Evolutionary conservation across 805 yeast species (phyloP).

Genomic region (Soucietia sequanensis): DNA sequence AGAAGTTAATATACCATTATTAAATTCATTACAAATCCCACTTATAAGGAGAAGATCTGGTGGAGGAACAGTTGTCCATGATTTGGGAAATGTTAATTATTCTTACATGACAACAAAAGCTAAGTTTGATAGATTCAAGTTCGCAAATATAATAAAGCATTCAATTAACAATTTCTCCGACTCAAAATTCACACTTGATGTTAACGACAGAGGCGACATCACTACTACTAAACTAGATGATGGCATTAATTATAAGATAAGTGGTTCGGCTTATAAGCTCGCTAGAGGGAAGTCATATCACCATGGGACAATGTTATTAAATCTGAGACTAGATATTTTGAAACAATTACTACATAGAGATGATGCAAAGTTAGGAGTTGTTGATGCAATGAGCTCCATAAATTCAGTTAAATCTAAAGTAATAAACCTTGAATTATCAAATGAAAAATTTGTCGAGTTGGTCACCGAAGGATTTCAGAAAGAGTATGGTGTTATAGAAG

Average conservation of each 20-base stretch:
- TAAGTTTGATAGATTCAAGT: conserved; percentile 58
- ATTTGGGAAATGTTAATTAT: conserved; percentile 82
- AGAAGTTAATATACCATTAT: conserved; percentile 65
- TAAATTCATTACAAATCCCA: conserved; percentile 55
- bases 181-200: conserved; percentile 29
- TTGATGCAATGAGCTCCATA: conserved; percentile 53
- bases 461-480: conserved; percentile 41
- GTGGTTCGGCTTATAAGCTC: conserved; percentile 92
- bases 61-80: conserved; percentile 98
- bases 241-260: conserved; percentile 53
- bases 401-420: conserved; percentile 83
- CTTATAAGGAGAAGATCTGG: conserved; percentile 81
- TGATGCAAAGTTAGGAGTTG: conserved; percentile 33
- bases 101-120: conserved; percentile 71
- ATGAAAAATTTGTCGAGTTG: conserved; percentile 45
- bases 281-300: conserved; percentile 82
- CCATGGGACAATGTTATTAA: conserved; percentile 92
- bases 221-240: conserved; percentile 34
- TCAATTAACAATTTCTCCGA: conserved; percentile 22
- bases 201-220: conserved; percentile 83
- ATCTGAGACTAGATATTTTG: conserved; percentile 60
- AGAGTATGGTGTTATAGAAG: conserved; percentile 19
- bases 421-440: conserved; percentile 53
- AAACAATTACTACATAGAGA: conserved; percentile 57
- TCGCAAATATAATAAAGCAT: conserved; percentile 44